A percentile compares a stretch with the other conserved stretches of the same genome.
Conservation (phyloP, 1,284 basidiomycete genomes). For the Leccinum fallax region DNA sequence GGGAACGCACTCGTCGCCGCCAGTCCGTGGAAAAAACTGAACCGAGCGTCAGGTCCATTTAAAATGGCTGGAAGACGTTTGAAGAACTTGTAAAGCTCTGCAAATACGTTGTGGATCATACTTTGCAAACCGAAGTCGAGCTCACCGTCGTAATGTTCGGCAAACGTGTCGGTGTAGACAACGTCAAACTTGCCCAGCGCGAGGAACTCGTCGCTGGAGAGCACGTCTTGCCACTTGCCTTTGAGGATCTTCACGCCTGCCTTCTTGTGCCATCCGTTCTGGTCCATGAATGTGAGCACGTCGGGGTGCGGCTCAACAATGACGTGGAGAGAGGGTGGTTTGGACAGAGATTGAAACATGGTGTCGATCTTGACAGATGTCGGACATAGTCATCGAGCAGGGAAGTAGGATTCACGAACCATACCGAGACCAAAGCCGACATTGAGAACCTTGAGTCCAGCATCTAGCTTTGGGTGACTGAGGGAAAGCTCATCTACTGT, state of each 20-base stretch:
- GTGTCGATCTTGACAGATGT: conserved; percentile 67
- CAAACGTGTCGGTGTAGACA: conserved; percentile 95
- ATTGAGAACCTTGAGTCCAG: conserved; percentile 78
- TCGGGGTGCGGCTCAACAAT: conserved; percentile 97
- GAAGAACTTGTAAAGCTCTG: conserved; percentile 84
- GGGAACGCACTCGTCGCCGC: conserved; percentile 84
- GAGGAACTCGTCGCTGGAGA: conserved; percentile 59
- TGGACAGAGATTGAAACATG: conserved; percentile 72
- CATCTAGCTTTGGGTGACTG: conserved; percentile 48
- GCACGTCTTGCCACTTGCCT: conserved; percentile 90
- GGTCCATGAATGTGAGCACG: conserved; percentile 79
- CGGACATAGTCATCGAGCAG: conserved; percentile 8
- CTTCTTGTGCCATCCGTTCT: conserved; percentile 75
- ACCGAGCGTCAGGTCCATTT: conserved; percentile 74
- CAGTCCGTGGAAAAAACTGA: conserved; percentile 97
- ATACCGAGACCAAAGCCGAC: conserved; percentile 96
- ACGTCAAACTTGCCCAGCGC: conserved; percentile 79
- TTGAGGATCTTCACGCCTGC: conserved; percentile 82
- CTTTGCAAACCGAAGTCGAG: background rate
- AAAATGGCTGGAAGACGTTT: conserved; percentile 81
- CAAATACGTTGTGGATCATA: conserved; percentile 3
- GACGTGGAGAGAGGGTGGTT: conserved; percentile 73
- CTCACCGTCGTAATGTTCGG: conserved; percentile 80
- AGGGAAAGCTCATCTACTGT: conserved; percentile 67
- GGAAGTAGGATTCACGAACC: conserved; percentile 46